phyloP scores from a whole-genome alignment of 2,329 filamentous ascomycete genomes.

The Fusarium sp. region DNA sequence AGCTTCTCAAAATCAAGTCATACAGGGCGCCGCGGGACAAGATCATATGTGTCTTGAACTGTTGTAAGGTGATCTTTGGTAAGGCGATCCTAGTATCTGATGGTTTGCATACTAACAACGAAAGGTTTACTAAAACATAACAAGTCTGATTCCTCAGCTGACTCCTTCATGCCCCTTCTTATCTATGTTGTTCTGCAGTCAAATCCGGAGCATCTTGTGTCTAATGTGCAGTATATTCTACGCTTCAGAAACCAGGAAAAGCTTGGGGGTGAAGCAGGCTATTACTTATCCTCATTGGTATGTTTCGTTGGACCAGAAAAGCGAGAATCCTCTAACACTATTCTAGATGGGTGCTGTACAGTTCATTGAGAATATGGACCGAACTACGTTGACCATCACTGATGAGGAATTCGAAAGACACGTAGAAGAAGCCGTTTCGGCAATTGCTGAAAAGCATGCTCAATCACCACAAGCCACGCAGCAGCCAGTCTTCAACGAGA shows the following conservation, averaged over 20 bases:
- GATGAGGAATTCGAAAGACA: conserved; percentile 96
- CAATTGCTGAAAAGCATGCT: conserved; percentile 88
- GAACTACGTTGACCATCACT: conserved; percentile 90
- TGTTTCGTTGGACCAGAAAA: conserved; percentile 42
- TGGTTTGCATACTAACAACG: conserved; percentile 1
- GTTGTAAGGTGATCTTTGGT: conserved; percentile 99
- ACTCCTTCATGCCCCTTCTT: conserved; percentile 93
- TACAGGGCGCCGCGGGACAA: conserved; percentile 98
- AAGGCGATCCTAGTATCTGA: conserved; percentile 23
- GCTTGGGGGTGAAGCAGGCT: conserved; percentile 95
- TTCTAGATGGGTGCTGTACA: conserved; percentile 87
- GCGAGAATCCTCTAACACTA: conserved; percentile 4
- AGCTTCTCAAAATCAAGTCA: conserved; percentile 94
- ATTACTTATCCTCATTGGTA: conserved; percentile 94
- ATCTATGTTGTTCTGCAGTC: conserved; percentile 96
- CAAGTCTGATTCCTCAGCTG: conserved; percentile 93
- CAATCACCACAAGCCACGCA: conserved; percentile 58
- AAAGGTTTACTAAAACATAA: conserved; percentile 87
- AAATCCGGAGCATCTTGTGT: conserved; percentile 94
- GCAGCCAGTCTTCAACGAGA: conserved; percentile 58
- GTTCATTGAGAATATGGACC: conserved; percentile 96
- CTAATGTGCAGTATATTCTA: conserved; percentile 97
- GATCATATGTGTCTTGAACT: conserved; percentile 97
- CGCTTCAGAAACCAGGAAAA: conserved; percentile 98
- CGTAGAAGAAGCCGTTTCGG: conserved; percentile 95